These are phyloP conservation scores for Vigna nakashimae DNA, from an alignment of 306 rosid genomes.

Conservation along the genomic window DNA sequence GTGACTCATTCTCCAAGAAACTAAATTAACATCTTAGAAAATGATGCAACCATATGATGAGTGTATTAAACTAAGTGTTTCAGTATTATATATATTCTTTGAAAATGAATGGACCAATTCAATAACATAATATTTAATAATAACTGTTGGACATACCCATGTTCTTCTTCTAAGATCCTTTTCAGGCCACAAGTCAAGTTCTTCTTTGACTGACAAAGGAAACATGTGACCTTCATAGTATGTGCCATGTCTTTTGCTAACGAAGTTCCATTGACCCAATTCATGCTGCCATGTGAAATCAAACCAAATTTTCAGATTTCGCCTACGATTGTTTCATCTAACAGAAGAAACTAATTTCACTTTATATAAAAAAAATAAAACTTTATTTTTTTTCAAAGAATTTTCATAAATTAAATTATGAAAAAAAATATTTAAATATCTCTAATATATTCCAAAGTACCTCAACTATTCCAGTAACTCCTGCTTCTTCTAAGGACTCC, in stretches of 20 bases:
- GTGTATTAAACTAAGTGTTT: too few species aligned
- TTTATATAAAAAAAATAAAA: too few species aligned
- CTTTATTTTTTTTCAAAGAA: too few species aligned
- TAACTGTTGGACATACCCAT: constrained; percentile 64
- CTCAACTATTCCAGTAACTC: constrained; percentile 86
- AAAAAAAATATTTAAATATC: too few species aligned
- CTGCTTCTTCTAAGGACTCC: constrained; percentile 93
- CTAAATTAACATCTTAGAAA: background rate
- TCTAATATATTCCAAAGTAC: constrained; percentile 38
- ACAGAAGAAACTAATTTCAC: background rate
- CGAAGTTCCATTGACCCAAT: constrained; percentile 91
- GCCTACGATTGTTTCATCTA: background rate
- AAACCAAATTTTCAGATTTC: constrained; percentile 18
- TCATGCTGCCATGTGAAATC: constrained; percentile 56
- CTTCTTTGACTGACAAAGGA: constrained; percentile 83
- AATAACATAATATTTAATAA: background rate
- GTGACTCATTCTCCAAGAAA: background rate
- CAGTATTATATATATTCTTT: background rate
- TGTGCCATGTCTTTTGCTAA: constrained; percentile 83
- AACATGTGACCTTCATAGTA: constrained; percentile 96
- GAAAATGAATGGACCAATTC: background rate
- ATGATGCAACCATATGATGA: background rate
- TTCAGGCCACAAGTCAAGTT: constrained; percentile 95
- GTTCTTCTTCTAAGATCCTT: constrained; percentile 71
- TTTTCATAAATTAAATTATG: too few species aligned